These are phyloP conservation scores for Lactifluus rugatus DNA, from an alignment of 768 basidiomycete genomes.

Conservation along the genomic window DNA sequence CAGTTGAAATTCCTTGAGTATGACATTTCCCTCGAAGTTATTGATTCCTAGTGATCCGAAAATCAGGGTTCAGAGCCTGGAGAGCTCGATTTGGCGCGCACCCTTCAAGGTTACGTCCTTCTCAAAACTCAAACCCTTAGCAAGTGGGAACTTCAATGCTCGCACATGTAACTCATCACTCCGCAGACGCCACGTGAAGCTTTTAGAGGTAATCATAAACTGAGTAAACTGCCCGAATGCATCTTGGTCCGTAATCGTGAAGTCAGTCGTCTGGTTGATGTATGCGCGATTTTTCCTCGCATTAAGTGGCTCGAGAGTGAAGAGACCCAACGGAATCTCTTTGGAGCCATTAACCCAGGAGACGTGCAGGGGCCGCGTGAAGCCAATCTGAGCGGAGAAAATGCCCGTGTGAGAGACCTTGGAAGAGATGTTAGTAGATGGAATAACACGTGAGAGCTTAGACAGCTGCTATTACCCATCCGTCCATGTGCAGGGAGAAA, in stretches of 20 bases:
- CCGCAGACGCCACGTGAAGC: slow-evolving; percentile 58
- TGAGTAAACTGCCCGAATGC: slow-evolving; percentile 55
- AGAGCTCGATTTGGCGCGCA: slow-evolving; percentile 17
- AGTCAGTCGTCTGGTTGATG: slow-evolving; percentile 51
- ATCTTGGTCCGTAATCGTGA: slow-evolving; percentile 44
- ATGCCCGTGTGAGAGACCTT: slow-evolving; percentile 61
- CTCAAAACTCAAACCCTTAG: slow-evolving; percentile 55
- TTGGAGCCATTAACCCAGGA: slow-evolving; percentile 44
- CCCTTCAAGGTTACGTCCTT: slow-evolving; percentile 53
- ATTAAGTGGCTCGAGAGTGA: slow-evolving; percentile 38
- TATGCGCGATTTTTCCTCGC: slow-evolving; percentile 47
- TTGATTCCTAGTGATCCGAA: slow-evolving; percentile 38
- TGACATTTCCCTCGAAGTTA: slow-evolving; percentile 48
- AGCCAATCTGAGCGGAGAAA: slow-evolving; percentile 52
- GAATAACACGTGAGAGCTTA: neutral
- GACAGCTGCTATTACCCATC: slow-evolving; percentile 35
- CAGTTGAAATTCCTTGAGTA: slow-evolving; percentile 48
- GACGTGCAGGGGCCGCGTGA: slow-evolving; percentile 47
- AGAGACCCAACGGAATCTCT: slow-evolving; percentile 45
- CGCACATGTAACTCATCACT: slow-evolving; percentile 51
- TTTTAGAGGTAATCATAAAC: slow-evolving; percentile 53
- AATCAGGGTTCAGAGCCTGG: neutral
- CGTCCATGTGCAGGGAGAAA: slow-evolving; percentile 43
- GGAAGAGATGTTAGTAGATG: neutral
- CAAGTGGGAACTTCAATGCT: slow-evolving; percentile 57